Evolutionary conservation across 2,329 filamentous ascomycete genomes (phyloP).

Genomic region (Claviceps maximensis): DNA sequence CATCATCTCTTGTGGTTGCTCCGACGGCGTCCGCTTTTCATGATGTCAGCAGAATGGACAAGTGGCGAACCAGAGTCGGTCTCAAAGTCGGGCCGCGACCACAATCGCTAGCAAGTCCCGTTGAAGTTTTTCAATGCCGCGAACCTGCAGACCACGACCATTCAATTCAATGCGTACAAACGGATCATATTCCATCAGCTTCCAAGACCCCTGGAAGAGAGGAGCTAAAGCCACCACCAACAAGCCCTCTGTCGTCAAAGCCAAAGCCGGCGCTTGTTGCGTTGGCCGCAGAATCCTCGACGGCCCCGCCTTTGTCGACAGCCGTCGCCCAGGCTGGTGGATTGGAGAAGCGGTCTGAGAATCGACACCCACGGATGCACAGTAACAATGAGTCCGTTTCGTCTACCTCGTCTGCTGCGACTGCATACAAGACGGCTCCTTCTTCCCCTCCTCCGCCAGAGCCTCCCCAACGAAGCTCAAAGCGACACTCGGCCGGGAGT

Average conservation of each 20-base stretch:
- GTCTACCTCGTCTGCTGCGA: slow-evolving; percentile 4
- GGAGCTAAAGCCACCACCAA: not conserved
- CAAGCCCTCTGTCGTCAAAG: not conserved
- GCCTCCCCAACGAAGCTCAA: slow-evolving; percentile 17
- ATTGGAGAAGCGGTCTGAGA: not conserved
- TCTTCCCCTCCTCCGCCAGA: slow-evolving; percentile 13
- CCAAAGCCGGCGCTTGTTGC: slow-evolving; percentile 1
- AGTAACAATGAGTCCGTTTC: slow-evolving; percentile 8
- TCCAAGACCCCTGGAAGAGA: not conserved
- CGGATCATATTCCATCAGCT: not conserved
- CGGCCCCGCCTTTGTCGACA: not conserved
- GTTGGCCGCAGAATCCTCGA: not conserved
- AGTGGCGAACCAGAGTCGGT: slow-evolving; percentile 18
- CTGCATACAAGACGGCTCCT: slow-evolving; percentile 9
- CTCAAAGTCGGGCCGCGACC: slow-evolving; percentile 8
- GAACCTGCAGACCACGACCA: not conserved
- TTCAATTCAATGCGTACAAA: not conserved
- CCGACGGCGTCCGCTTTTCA: slow-evolving; percentile 16
- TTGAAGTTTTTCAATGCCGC: not conserved
- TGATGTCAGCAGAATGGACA: slow-evolving; percentile 20
- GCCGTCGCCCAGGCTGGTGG: not conserved
- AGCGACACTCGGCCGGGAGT: slow-evolving; percentile 11
- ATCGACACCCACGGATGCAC: slow-evolving; percentile 1
- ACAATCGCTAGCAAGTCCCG: not conserved
- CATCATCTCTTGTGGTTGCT: slow-evolving; percentile 15